Percentiles rank a stretch among this genome's conserved stretches.
phyloP scores from a whole-genome alignment of 2,329 filamentous ascomycete species.

The Dichotomopilus funicola region DNA sequence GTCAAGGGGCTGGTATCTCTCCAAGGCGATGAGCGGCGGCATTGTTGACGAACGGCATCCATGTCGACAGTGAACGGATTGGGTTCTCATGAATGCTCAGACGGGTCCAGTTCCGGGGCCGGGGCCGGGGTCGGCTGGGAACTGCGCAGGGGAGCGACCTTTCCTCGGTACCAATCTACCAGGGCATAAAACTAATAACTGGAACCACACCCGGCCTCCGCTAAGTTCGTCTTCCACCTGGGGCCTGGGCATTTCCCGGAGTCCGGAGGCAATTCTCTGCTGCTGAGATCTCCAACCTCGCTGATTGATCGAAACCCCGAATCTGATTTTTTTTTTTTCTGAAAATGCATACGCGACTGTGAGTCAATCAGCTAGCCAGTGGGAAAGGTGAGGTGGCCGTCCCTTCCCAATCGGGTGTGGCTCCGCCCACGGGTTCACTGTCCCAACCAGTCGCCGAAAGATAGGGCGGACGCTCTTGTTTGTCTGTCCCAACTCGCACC shows the following conservation, averaged over 20 bases:
- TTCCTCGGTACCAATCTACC: no score
- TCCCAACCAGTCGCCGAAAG: constrained; percentile 9
- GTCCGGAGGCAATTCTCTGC: no score
- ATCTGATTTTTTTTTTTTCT: not conserved
- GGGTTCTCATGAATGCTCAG: no score
- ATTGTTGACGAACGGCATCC: no score
- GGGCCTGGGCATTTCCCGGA: no score
- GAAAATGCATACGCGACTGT: not conserved
- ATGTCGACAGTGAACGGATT: no score
- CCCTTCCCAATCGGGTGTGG: constrained; percentile 19
- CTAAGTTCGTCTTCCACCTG: no score
- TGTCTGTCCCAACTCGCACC: not conserved
- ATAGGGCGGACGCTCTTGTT: constrained; percentile 11
- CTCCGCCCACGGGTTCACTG: constrained; percentile 11
- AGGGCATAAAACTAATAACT: no score
- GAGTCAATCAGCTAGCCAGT: not conserved
- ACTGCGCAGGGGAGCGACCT: no score
- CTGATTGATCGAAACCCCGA: no score
- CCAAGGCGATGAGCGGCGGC: not conserved
- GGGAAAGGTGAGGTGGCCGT: constrained; percentile 10
- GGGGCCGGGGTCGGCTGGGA: not conserved
- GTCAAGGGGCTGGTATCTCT: constrained; percentile 3
- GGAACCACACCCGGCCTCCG: no score
- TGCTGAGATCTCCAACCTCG: no score
- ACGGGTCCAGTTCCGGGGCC: not conserved